Evolutionary conservation across 2,329 filamentous ascomycete genomes (phyloP).

Genomic region (Chaetothyriales sp.): DNA sequence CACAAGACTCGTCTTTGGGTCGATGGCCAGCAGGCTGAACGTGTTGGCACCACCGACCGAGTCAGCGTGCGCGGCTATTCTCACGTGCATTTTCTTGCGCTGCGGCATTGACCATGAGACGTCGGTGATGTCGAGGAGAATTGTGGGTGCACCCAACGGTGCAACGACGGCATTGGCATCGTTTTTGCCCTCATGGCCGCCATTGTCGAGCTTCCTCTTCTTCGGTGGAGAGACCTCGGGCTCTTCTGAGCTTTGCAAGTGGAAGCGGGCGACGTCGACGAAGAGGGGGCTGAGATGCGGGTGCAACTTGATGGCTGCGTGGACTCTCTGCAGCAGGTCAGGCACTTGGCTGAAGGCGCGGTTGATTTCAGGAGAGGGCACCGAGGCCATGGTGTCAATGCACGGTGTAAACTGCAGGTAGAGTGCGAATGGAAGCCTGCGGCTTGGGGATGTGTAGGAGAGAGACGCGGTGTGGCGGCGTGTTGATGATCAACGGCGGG

Average conservation of each 20-base stretch:
- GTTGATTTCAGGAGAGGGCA: background rate
- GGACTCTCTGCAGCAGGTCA: background rate
- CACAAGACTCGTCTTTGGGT: constrained; percentile 37
- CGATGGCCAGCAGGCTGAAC: constrained; percentile 35
- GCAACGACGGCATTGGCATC: constrained; percentile 8
- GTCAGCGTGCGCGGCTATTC: constrained; percentile 34
- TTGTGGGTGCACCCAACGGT: background rate
- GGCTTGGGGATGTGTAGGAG: too few relatives aligned
- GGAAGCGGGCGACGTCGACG: constrained; percentile 37
- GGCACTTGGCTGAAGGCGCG: background rate
- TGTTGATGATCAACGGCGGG: too few relatives aligned
- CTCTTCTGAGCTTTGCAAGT: constrained; percentile 16
- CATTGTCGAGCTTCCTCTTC: constrained; percentile 38
- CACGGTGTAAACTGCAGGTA: background rate
- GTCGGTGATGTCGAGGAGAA: constrained; percentile 36
- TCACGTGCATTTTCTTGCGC: constrained; percentile 49
- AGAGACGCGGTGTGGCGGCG: too few relatives aligned
- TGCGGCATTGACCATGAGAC: constrained; percentile 49
- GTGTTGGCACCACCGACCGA: constrained; percentile 2
- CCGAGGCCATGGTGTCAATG: background rate
- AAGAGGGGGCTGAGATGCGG: constrained; percentile 29
- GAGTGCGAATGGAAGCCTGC: background rate
- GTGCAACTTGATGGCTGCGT: background rate
- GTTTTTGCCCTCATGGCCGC: constrained; percentile 5
- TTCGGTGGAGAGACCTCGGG: constrained; percentile 28